Evolutionary conservation across 306 rosid genomes (phyloP).

Genomic region (Quercus parvula): DNA sequence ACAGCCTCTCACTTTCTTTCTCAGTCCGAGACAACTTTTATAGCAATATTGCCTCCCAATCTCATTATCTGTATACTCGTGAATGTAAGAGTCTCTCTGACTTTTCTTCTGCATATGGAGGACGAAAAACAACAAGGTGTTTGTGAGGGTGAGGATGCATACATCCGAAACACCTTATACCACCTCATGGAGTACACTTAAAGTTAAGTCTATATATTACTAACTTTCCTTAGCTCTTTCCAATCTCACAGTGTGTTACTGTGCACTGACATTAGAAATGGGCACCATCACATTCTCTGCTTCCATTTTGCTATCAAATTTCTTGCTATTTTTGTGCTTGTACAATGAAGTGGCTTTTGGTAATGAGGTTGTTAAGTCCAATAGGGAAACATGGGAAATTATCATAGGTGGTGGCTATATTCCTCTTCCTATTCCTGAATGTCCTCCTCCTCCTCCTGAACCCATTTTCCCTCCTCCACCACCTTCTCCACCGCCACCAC

Average conservation of each 20-base stretch:
- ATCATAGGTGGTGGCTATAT: constrained; percentile 20
- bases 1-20: no score
- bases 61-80: neutral
- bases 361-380: constrained; percentile 14
- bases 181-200: no score
- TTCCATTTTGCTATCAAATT: constrained; percentile 13
- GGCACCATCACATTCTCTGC: constrained; percentile 7
- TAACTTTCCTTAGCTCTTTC: neutral
- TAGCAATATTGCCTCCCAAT: no score
- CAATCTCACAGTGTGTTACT: neutral
- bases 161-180: no score
- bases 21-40: no score
- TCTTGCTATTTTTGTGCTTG: constrained; percentile 2
- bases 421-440: constrained; percentile 30
- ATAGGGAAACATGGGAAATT: constrained; percentile 36
- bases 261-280: constrained; percentile 3
- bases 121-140: no score
- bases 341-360: neutral
- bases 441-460: constrained; percentile 15
- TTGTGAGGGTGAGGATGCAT: no score
- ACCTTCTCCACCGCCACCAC: neutral
- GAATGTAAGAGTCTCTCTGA: neutral
- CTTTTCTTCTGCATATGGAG: constrained; percentile 10
- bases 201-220: no score
- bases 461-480: neutral